Base-by-base conservation (phyloP, 768 basidiomycete genomes). In the Amanita pallidorosea region DNA sequence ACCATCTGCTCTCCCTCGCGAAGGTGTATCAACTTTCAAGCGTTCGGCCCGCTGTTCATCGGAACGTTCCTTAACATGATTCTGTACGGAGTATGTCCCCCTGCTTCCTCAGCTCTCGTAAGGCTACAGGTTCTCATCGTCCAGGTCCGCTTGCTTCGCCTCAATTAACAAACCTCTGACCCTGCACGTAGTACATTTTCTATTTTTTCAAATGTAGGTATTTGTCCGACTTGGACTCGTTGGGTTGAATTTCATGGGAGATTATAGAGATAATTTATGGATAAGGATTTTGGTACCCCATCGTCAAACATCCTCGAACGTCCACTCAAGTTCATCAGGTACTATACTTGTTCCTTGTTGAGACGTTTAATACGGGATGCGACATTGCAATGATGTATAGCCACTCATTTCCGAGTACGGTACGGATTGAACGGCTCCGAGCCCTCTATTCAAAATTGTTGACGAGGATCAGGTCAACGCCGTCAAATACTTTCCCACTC, bases 371-470 rank as follows among this genome's bases (percentile, higher is more conserved):
- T 51, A 73, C 73, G 2, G 71, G 57, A 5, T 69, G 67, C 53
- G 68, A 72, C 55, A 70, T 75, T 47, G 65, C 62, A 5, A 68
- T 75, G 58, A 67, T 75, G 58, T 77, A 70, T 67, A 77, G 52
- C 73, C 74, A 0, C 62, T 77, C 1, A 71, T 77, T 20, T 45
- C 61, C 27, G 58, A 71, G 52, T 75, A 68, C 40, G 70, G 71
- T 69, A 38, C 3, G 63, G 31, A 13, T 23, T 12, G 73, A 9
- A 22, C 11, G 15, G 17, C 5, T 43, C 47, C 17, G 71, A 72
- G 9, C 27, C 5, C 11, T 27, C 9, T n/a, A 5, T 13, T 33
- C 31, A 18, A 18, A 29, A 9, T 37, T 42, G 47, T 33, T 47
- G 5, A 44, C 18, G 5, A 18, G 4, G 13, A 36, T 2, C 18